These are phyloP conservation scores for Mortierella sp. DNA, from an alignment of 371 early-diverging fungal species.

Conservation along the genomic window DNA sequence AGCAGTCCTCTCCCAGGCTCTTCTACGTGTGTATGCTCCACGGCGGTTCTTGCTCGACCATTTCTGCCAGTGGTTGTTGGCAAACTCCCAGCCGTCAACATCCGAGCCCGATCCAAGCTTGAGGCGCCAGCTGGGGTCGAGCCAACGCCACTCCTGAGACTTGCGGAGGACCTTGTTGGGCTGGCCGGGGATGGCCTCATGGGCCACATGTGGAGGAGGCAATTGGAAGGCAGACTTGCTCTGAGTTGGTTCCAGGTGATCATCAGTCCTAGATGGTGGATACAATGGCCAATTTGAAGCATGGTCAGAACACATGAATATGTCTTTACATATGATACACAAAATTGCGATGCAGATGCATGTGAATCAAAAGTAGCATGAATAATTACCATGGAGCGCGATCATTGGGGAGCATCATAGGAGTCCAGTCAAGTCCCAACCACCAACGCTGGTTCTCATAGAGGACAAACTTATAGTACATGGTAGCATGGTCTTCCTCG, in stretches of 20 bases:
- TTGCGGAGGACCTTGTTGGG: constrained; percentile 56
- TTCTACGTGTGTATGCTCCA: constrained; percentile 58
- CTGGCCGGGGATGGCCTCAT: constrained; percentile 46
- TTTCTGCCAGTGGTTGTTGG: constrained; percentile 60
- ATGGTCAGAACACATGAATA: not conserved
- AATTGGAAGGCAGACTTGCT: constrained; percentile 58
- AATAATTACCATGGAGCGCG: constrained; percentile 59
- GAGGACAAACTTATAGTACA: constrained; percentile 59
- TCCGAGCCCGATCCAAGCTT: constrained; percentile 46
- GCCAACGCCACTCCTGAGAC: constrained; percentile 60
- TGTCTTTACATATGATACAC: not conserved
- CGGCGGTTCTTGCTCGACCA: constrained; percentile 51
- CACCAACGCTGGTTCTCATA: constrained; percentile 64
- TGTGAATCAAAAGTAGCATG: constrained; percentile 41
- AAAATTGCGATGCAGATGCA: constrained; percentile 21
- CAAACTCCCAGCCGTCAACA: constrained; percentile 61
- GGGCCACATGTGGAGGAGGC: constrained; percentile 48
- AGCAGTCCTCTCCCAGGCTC: constrained; percentile 60
- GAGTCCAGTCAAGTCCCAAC: constrained; percentile 62
- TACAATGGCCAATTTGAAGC: not conserved
- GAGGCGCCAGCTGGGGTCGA: constrained; percentile 57
- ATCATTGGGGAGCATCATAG: constrained; percentile 62
- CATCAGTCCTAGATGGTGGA: constrained; percentile 53
- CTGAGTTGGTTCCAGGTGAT: constrained; percentile 60
- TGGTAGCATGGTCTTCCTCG: constrained; percentile 54